Base-by-base conservation (phyloP, 164 flowering plant species). In the Aristolochia contorta region DNA sequence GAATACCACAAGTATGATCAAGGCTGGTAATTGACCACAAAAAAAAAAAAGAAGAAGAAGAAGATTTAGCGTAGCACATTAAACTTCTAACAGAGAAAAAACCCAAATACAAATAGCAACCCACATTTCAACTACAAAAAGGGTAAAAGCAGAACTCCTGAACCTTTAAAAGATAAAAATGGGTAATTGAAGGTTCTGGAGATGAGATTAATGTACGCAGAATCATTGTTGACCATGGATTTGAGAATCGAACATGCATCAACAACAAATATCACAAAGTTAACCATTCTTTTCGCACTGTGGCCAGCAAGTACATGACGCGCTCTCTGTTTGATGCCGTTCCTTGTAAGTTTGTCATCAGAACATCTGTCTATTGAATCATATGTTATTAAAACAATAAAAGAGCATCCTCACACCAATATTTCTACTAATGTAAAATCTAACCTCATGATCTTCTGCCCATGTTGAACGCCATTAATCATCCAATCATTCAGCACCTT, bases 261-360 rank as follows among this genome's bases (percentile, higher is more conserved):
- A 19, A 91, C 84, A 58, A 87, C 97, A 71, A 83, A 83, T 59
- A 91, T 83, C 47, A 86, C 91, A 70, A 75, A 87, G 69, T 81
- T 80, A 56, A 91, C 79, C 76, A 23, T 76, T 72, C 82, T 83
- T 59, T n/a, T 61, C 68, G 59, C 56, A 30, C 64, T 51, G 50
- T 66, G 56, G 41, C 6, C 60, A 27, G 27, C 56, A 23, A 67
- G 32, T 58, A 21, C 45, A 41, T 64, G 56, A 21, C 71, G 76
- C 59, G 74, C 77, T 72, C 75, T 84, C 58, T 57, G 65, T 65
- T 60, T 70, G 84, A 83, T 46, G 66, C 58, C 80, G 91, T 86
- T 16, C 45, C 12, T 56, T 15, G 32, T 6, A 25, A n/a, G 16
- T 24, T 3, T 32, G 32, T 27, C 45, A 32, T 56, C 58, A 30